Evolutionary conservation across 495 filamentous ascomycete species (phyloP), one percentile per base, ranked within the genome.

Genomic region (Filosporella fistucella): DNA sequence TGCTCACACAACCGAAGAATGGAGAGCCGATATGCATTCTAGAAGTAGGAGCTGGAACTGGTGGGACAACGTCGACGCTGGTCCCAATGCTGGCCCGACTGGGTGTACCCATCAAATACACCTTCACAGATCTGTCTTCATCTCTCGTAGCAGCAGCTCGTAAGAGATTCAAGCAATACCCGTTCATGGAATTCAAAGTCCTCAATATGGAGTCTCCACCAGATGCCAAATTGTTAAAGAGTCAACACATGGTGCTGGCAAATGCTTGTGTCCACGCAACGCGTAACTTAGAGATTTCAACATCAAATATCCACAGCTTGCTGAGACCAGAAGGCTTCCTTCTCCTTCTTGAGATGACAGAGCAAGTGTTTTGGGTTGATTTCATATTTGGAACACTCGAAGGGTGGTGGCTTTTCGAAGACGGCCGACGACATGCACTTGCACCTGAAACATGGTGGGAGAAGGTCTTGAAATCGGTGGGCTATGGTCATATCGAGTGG

Each of bases 181-280:
- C 24, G 21, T 13, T 14, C 14, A 70, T 56, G 43, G 1, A 29
- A 12, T 57, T 45, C 39, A 56, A 58, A 45, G 62, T 58, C 23
- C 54, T 82, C 0, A 67, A 80, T 54, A 61, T 79, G 10, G 73
- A 75, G 17, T 42, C 61, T 17, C 63, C 73, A 48, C 68, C 68
- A 0, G 8, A 60, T 61, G 47, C 1, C 66, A 45, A 52, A 0
- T 37, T 35, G 0, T 69, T 81, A 38, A 74, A 70, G 16, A 56
- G 51, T 0, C 80, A 72, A 21, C 74, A 80, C 26, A 35, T 80
- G 24, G 61, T 80, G 7, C 57, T 82, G n/a, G 76, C 75, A 0
- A 51, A 68, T 6, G 63, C 63, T 43, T 70, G 72, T 4, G 54
- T 82, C 0, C 80, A 82, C 42, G 75, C 77, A 0, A 80, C 77